Conservation (phyloP, 768 basidiomycete species). For the Nidularia pulvinata region DNA sequence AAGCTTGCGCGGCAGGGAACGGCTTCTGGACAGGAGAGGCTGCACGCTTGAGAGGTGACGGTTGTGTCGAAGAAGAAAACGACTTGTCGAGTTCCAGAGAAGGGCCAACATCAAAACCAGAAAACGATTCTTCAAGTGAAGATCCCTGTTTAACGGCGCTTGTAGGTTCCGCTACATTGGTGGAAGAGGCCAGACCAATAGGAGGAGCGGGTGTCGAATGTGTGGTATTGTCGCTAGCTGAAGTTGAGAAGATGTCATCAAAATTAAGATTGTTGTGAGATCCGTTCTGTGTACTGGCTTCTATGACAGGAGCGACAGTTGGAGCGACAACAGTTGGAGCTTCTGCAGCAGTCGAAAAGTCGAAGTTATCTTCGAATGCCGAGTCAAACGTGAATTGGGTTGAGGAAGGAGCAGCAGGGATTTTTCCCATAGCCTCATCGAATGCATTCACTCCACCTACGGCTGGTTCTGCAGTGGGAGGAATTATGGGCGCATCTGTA, state of each 20-base stretch:
- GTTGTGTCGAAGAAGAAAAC: conserved; percentile 29
- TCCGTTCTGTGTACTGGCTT: neutral
- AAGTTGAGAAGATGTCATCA: conserved; percentile 1
- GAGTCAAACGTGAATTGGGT: conserved; percentile 64
- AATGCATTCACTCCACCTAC: conserved; percentile 64
- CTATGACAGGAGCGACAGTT: neutral
- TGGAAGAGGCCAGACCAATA: neutral
- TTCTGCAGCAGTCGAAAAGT: conserved; percentile 47
- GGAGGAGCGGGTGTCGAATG: conserved; percentile 14
- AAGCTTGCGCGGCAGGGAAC: conserved; percentile 29
- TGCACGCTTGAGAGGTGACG: conserved; percentile 16
- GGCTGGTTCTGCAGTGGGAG: conserved; percentile 10
- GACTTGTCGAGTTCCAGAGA: conserved; percentile 37
- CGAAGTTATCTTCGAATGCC: conserved; percentile 57
- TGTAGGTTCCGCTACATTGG: neutral
- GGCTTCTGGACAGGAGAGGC: conserved; percentile 17
- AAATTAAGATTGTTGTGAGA: neutral
- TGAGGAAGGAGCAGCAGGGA: conserved; percentile 30
- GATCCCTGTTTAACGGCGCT: conserved; percentile 1
- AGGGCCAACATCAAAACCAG: conserved; percentile 38
- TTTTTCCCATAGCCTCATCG: conserved; percentile 72
- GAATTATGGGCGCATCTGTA: conserved; percentile 2
- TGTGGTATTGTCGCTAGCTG: neutral
- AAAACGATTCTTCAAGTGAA: conserved; percentile 56
- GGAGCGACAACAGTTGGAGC: conserved; percentile 2